Percentiles rank a stretch among this genome's conserved stretches.
Conservation (phyloP, 2,329 filamentous ascomycete genomes). For the Parasarocladium wereldwijsianum region DNA sequence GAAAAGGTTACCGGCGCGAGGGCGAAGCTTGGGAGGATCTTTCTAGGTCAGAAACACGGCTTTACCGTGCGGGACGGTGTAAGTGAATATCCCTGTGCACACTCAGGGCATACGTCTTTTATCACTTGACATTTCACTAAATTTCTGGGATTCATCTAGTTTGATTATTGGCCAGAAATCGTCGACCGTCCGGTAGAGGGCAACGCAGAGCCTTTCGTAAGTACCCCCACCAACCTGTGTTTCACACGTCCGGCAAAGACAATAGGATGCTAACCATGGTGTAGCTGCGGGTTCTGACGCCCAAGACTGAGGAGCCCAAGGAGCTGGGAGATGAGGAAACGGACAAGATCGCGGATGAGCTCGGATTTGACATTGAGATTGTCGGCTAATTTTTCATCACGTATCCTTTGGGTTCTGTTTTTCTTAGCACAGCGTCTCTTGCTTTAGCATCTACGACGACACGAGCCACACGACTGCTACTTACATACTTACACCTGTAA, state of each 20-base stretch:
- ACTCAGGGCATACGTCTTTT: background rate
- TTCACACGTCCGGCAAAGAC: too few species aligned
- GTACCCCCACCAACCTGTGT: too few species aligned
- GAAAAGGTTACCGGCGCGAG: conserved; percentile 13
- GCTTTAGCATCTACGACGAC: too few species aligned
- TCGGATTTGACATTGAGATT: conserved; percentile 6
- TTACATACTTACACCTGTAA: too few species aligned
- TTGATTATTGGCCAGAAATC: conserved; percentile 14
- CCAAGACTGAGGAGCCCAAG: conserved; percentile 4
- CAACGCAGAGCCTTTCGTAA: conserved; percentile 10
- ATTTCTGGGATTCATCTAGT: background rate
- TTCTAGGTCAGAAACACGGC: conserved; percentile 28
- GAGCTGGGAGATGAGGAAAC: conserved; percentile 4
- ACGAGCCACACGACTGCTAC: too few species aligned
- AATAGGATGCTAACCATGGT: too few species aligned
- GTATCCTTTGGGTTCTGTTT: too few species aligned
- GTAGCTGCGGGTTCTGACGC: conserved; percentile 3
- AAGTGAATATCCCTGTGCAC: background rate
- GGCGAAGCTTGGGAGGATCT: conserved; percentile 17
- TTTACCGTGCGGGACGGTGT: conserved; percentile 11
- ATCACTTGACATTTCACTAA: background rate
- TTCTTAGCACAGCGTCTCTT: too few species aligned
- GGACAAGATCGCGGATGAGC: conserved; percentile 2
- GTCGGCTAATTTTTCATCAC: too few species aligned
- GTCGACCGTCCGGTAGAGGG: conserved; percentile 12